Conservation (phyloP, 2,329 filamentous ascomycete species). For the Pseudocercospora fijiensis region DNA sequence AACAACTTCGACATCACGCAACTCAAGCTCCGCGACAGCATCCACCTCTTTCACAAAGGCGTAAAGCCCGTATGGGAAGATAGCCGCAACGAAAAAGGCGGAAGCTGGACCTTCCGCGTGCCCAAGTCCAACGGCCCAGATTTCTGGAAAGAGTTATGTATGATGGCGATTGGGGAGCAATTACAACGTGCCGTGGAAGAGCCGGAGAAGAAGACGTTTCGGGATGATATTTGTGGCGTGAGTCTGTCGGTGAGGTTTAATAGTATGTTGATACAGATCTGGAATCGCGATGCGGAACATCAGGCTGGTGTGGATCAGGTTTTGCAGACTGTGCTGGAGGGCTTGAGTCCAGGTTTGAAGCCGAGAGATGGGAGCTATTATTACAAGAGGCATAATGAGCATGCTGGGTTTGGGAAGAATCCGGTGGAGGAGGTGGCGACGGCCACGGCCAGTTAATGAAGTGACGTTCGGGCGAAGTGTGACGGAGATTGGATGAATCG, state of each 20-base stretch:
- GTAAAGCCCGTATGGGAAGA: slow-evolving; percentile 86
- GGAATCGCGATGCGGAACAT: slow-evolving; percentile 86
- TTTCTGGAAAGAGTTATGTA: slow-evolving; percentile 78
- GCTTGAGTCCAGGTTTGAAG: slow-evolving; percentile 69
- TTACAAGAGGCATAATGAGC: slow-evolving; percentile 84
- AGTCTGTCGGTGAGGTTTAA: slow-evolving; percentile 87
- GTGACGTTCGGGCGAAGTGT: background rate
- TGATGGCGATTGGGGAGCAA: slow-evolving; percentile 80
- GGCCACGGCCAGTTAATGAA: background rate
- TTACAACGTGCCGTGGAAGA: slow-evolving; percentile 71
- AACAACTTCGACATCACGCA: slow-evolving; percentile 75
- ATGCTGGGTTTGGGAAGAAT: slow-evolving; percentile 62
- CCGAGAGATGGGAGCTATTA: slow-evolving; percentile 65
- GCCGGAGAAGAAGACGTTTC: slow-evolving; percentile 55
- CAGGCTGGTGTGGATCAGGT: slow-evolving; percentile 74
- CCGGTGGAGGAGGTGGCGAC: background rate
- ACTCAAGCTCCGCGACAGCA: slow-evolving; percentile 64
- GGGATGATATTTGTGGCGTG: slow-evolving; percentile 83
- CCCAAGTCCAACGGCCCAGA: slow-evolving; percentile 69
- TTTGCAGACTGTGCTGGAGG: slow-evolving; percentile 68
- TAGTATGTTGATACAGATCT: slow-evolving; percentile 82
- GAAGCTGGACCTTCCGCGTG: slow-evolving; percentile 89
- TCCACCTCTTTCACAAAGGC: slow-evolving; percentile 78
- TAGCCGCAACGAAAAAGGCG: slow-evolving; percentile 78
- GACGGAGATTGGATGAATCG: slow-evolving; percentile 14